Evolutionary conservation across 225 moss, liverwort and hornwort genomes (phyloP).

Genomic region (Bryum argenteum): DNA sequence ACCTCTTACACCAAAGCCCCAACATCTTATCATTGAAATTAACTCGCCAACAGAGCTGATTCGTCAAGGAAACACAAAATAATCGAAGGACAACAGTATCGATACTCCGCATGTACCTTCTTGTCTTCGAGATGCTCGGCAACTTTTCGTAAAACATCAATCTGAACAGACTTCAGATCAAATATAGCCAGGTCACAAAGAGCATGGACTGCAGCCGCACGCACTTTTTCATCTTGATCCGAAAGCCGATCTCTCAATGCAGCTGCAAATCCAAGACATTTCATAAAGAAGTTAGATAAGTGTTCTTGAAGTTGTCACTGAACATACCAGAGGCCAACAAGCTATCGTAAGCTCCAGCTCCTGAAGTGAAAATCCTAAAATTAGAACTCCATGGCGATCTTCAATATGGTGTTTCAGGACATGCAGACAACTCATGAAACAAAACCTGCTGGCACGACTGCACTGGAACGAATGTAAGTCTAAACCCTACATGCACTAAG

Average conservation of each 20-base stretch:
- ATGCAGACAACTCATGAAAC: conserved; percentile 1
- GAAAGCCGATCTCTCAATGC: conserved; percentile 71
- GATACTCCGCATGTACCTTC: conserved; percentile 54
- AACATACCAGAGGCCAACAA: conserved; percentile 1
- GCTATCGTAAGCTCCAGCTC: too few relatives aligned
- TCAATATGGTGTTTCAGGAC: background rate
- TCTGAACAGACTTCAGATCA: conserved; percentile 62
- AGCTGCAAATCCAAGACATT: conserved; percentile 47
- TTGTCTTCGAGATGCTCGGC: conserved; percentile 90
- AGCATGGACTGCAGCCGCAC: conserved; percentile 72
- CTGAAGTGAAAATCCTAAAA: background rate
- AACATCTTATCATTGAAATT: background rate
- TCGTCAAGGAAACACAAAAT: background rate
- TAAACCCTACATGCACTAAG: background rate
- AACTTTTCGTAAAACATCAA: conserved; percentile 64
- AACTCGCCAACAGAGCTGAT: background rate
- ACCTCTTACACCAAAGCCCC: background rate
- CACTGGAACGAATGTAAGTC: background rate
- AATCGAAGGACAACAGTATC: background rate
- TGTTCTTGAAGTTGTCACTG: background rate
- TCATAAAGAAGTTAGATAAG: conserved; percentile 1
- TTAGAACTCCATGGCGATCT: background rate
- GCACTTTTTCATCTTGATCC: conserved; percentile 87
- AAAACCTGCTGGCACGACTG: background rate
- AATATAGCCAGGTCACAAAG: conserved; percentile 65